Evolutionary conservation across 148 eudicot genomes (phyloP), one percentile per base, ranked within the genome.

Genomic region (Fagopyrum homotropicum): DNA sequence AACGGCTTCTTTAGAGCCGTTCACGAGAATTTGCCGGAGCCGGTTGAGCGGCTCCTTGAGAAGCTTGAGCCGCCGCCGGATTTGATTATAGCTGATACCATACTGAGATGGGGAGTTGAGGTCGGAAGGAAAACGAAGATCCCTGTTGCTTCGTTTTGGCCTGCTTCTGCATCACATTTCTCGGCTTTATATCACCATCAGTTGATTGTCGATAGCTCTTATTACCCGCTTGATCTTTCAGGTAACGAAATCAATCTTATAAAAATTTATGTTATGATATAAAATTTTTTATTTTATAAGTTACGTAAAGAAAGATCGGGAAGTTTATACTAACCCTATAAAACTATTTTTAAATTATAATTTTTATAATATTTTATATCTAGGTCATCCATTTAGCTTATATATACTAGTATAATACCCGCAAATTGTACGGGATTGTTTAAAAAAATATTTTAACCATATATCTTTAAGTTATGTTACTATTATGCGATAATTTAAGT

Each of bases 61-160:
- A 4, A 19, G 71, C 77, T 84, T 56, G 60, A 4, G 60, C 46
- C 26, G n/a, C 79, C 75, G 8, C 70, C 77, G 5, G 73, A 46
- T 29, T 52, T 84, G 9, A 73, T 84, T 1, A 45, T 82, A 9
- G 81, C 84, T 6, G 87, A 85, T 59, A 54, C 55, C 69, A 73
- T 75, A 45, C 16, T 80, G 52, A 30, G 72, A 4, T 85, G 87
- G 83, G 83, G 73, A 19, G 80, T 80, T 4, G 78, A 73, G 12
- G 76, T 85, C 54, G 87, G 87, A 8, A 71, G 43, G 8, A 75
- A 63, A 26, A 75, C 81, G 72, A 72, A 45, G 30, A 73, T 80
- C 66, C 83, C 83, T 6, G 83, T 82, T 69, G 87, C 83, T 54
- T 79, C 80, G 10, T 54, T 84, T 47, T 79, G 81, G 81, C 74